Conservation (phyloP, 2,329 filamentous ascomycete species). For the Phyllosticta citribraziliensis region DNA sequence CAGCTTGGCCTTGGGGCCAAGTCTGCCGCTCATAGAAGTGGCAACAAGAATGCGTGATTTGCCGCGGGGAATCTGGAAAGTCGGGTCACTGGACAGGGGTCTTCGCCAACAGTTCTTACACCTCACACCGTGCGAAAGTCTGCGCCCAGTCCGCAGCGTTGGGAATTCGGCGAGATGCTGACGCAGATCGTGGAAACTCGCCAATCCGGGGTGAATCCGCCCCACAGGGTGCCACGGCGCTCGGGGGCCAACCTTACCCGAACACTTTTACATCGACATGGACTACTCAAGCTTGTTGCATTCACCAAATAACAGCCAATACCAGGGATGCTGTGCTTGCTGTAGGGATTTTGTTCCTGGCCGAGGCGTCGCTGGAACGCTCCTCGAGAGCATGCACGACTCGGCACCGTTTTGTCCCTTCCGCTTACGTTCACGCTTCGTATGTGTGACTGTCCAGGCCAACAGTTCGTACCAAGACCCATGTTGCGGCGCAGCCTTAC, state of each 20-base stretch:
- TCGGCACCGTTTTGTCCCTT: not conserved
- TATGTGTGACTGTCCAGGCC: not conserved
- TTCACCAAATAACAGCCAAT: not conserved
- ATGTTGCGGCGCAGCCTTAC: not conserved
- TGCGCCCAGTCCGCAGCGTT: not conserved
- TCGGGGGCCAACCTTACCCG: not conserved
- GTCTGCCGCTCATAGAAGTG: not conserved
- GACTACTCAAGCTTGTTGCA: not conserved
- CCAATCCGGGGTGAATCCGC: not conserved
- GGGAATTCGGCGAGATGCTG: not conserved
- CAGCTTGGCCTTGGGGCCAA: too few species aligned
- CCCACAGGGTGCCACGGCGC: not conserved
- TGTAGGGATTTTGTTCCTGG: not conserved
- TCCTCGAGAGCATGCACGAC: not conserved
- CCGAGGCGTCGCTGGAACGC: not conserved
- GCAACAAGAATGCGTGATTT: not conserved
- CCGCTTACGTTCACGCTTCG: not conserved
- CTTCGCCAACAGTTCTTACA: not conserved
- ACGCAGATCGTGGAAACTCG: not conserved
- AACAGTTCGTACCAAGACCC: not conserved
- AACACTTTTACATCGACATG: not conserved
- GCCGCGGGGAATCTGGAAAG: not conserved
- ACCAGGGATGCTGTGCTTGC: not conserved
- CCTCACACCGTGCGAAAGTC: not conserved
- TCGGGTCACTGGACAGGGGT: not conserved